Percentiles rank a stretch among this genome's conserved stretches.
These are phyloP conservation scores for Phytophthora meadii DNA, from an alignment of 352 stramenopile species.

Conservation along the genomic window DNA sequence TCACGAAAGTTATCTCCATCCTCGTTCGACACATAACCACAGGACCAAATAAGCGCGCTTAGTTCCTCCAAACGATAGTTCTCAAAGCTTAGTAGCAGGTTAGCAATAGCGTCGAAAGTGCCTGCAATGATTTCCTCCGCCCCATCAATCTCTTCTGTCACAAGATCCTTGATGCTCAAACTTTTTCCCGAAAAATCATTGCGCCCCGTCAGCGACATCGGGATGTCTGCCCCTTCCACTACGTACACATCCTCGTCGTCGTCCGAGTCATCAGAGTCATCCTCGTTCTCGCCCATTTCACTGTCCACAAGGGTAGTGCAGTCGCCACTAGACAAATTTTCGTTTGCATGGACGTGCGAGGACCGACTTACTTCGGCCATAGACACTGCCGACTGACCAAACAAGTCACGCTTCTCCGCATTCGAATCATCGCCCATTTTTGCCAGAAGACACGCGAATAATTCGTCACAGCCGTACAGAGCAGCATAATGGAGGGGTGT, in stretches of 20 bases:
- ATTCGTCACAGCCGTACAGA: slow-evolving; percentile 59
- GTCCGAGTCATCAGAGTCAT: slow-evolving; percentile 40
- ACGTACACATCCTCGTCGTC: slow-evolving; percentile 56
- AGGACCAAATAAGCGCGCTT: slow-evolving; percentile 71
- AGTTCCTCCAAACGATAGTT: slow-evolving; percentile 70
- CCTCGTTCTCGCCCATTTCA: slow-evolving; percentile 44
- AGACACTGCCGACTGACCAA: slow-evolving; percentile 59
- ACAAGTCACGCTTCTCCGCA: slow-evolving; percentile 69
- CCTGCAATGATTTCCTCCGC: slow-evolving; percentile 70
- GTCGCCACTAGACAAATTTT: slow-evolving; percentile 26
- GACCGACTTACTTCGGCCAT: slow-evolving; percentile 54
- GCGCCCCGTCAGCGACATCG: slow-evolving; percentile 54
- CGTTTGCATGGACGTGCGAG: slow-evolving; percentile 26
- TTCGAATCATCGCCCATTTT: slow-evolving; percentile 56
- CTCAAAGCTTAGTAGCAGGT: slow-evolving; percentile 62
- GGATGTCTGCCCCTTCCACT: slow-evolving; percentile 51
- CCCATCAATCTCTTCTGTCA: slow-evolving; percentile 60
- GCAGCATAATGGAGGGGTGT: slow-evolving; percentile 82
- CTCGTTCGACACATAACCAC: slow-evolving; percentile 45
- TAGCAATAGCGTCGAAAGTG: slow-evolving; percentile 66
- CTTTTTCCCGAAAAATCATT: slow-evolving; percentile 35
- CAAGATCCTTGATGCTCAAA: slow-evolving; percentile 53
- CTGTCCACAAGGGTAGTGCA: slow-evolving; percentile 22
- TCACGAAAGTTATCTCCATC: slow-evolving; percentile 36
- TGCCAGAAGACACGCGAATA: slow-evolving; percentile 61